These are phyloP conservation scores for Fusarium sp. DNA, from an alignment of 2,329 filamentous ascomycete genomes.

Conservation along the genomic window DNA sequence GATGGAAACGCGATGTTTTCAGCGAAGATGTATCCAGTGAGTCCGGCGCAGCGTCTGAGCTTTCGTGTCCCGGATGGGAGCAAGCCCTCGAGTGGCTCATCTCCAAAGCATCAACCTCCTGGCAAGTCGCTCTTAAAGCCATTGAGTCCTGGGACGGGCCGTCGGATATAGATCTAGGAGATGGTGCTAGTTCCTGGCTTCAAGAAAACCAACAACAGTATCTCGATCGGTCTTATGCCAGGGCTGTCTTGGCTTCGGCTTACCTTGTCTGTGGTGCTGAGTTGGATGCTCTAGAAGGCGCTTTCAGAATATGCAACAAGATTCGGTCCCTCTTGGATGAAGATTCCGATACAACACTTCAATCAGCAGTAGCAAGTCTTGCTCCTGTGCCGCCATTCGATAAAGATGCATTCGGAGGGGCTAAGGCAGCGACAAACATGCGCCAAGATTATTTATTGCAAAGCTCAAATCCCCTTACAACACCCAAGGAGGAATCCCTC, in stretches of 20 bases:
- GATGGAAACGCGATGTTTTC: slow-evolving; percentile 57
- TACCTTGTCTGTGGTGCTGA: slow-evolving; percentile 73
- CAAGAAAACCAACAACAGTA: slow-evolving; percentile 69
- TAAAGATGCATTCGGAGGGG: slow-evolving; percentile 26
- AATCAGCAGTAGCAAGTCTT: slow-evolving; percentile 59
- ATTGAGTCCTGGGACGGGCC: slow-evolving; percentile 81
- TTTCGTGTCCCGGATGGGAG: slow-evolving; percentile 73
- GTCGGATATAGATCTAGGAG: slow-evolving; percentile 74
- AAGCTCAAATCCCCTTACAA: slow-evolving; percentile 72
- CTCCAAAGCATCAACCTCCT: slow-evolving; percentile 67
- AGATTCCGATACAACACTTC: slow-evolving; percentile 64
- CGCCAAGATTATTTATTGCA: slow-evolving; percentile 63
- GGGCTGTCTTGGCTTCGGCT: slow-evolving; percentile 73
- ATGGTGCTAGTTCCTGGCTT: slow-evolving; percentile 66
- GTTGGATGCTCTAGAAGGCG: slow-evolving; percentile 66
- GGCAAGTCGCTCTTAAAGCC: slow-evolving; percentile 70
- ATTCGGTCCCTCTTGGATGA: slow-evolving; percentile 67
- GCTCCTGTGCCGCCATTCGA: slow-evolving; percentile 51
- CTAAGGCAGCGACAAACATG: slow-evolving; percentile 47
- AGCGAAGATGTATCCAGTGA: slow-evolving; percentile 33
- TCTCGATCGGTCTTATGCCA: slow-evolving; percentile 73
- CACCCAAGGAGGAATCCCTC: slow-evolving; percentile 65
- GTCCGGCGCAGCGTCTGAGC: slow-evolving; percentile 42
- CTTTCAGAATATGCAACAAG: slow-evolving; percentile 69
- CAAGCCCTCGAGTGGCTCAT: slow-evolving; percentile 75